Conservation (phyloP, 768 basidiomycete species). For the Lentinula edodes region DNA sequence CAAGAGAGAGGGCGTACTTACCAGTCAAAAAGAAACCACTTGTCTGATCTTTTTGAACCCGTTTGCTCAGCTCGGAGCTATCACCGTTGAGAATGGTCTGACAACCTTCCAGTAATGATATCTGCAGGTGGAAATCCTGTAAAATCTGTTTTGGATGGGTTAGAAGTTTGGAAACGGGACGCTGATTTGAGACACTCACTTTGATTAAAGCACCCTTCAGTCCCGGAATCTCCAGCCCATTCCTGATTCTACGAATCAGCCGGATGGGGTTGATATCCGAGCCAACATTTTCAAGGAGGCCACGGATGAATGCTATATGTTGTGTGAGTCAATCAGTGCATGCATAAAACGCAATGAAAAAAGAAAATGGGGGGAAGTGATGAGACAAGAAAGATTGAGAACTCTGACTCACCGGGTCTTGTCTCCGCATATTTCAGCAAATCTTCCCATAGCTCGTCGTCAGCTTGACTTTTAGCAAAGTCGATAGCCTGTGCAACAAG, state of each 20-base stretch:
- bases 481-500: conserved; percentile 72
- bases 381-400: not conserved
- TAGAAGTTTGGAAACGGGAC: not conserved
- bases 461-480: conserved; percentile 95
- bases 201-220: conserved; percentile 93
- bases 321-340: not conserved
- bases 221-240: conserved; percentile 94
- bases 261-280: conserved; percentile 94
- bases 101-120: conserved; percentile 89
- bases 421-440: conserved; percentile 92
- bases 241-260: conserved; percentile 90
- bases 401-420: conserved; percentile 58
- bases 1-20: conserved; percentile 24
- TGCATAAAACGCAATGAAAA: not conserved
- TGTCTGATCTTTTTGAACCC: conserved; percentile 71
- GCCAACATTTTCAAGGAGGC: conserved; percentile 91
- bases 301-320: conserved; percentile 81
- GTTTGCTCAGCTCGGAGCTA: conserved; percentile 62
- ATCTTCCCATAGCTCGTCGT: conserved; percentile 98
- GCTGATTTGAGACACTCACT: conserved; percentile 8
- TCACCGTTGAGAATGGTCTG: conserved; percentile 84
- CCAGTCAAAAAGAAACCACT: conserved; percentile 75
- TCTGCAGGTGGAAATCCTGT: conserved; percentile 93
- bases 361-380: no score
- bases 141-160: conserved; percentile 42